Percentiles rank a stretch among this genome's conserved stretches.
phyloP scores from a whole-genome alignment of 768 basidiomycete species.

The Hebeloma cylindrosporum region DNA sequence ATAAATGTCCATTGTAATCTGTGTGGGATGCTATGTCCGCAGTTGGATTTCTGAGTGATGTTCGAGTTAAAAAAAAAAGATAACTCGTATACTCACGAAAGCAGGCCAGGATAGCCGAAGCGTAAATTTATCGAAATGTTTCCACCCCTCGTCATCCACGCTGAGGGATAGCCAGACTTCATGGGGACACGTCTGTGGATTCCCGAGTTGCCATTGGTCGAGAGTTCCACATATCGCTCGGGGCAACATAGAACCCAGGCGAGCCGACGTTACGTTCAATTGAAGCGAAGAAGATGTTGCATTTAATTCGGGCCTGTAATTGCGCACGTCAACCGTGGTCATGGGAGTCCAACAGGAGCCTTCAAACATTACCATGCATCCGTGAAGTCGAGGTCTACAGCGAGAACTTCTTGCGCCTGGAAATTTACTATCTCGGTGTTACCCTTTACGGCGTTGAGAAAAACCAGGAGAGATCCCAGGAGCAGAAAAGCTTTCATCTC shows the following conservation, averaged over 20 bases:
- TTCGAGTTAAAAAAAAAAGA: background rate
- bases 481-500: too few species aligned
- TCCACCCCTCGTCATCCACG: slow-evolving; percentile 42
- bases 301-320: slow-evolving; percentile 40
- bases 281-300: slow-evolving; percentile 31
- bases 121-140: slow-evolving; percentile 43
- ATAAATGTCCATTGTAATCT: slow-evolving; percentile 27
- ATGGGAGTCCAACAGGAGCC: background rate
- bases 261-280: slow-evolving; percentile 43
- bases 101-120: slow-evolving; percentile 58
- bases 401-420: slow-evolving; percentile 28
- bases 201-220: slow-evolving; percentile 20
- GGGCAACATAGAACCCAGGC: slow-evolving; percentile 30
- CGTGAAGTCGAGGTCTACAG: slow-evolving; percentile 20
- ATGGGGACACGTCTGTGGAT: slow-evolving; percentile 33
- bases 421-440: slow-evolving; percentile 74
- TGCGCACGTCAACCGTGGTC: background rate
- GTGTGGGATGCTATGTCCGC: slow-evolving; percentile 27
- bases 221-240: slow-evolving; percentile 21
- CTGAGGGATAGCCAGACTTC: slow-evolving; percentile 51
- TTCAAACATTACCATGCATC: slow-evolving; percentile 30
- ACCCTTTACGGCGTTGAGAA: slow-evolving; percentile 28
- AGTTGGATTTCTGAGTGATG: background rate
- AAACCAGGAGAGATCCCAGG: slow-evolving; percentile 8
- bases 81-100: slow-evolving; percentile 38